Evolutionary conservation across 306 rosid species (phyloP), one percentile per base, ranked within the genome.

Genomic region (Betula pendula): DNA sequence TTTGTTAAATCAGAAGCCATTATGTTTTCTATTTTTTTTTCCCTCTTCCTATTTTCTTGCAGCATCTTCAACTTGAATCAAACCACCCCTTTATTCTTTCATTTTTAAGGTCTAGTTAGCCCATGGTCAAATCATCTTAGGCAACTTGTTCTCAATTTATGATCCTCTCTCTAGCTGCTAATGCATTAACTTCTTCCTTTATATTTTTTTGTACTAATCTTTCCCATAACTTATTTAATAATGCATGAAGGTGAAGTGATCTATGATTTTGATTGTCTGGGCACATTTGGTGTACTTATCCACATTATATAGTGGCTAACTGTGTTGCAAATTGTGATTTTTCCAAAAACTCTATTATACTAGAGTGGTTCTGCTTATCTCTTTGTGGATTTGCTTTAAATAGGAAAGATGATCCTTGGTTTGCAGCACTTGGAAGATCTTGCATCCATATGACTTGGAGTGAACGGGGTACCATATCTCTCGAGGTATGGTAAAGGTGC

Each of bases 401-500:
- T 70, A 95, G 98, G 96, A 90, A 92, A 83, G 96, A 92, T 71
- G 96, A 95, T 84, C 84, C 90, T 77, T 95, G 97, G 98, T 95
- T 95, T 85, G 89, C 93, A 58, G 90, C 93, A 49, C 86, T 95
- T 79, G 98, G 97, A 81, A 86, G 88, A 63, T 87, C 90, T 79
- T 92, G 98, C 79, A 90, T 95, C 86, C 98, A 95, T 82, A 82
- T 92, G 81, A 95, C 97, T 49, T 95, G 97, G 97, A 88, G 83
- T 75, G 92, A 86, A 69, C 88, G 96, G 51, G 98, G 98, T 62
- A 87, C 90, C 67, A 88, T 95, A 83, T 89, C 98, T 38, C 97
- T 95, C 50, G 96, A 95, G 96, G 98, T 89, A 52, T 22, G 33
- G 48, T 50, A 55, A 9, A 62, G 53, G 29, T 22, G 24, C 38